Conservation (phyloP, 1,139 yeast genomes). For the Saccharomyces pastorianus region DNA sequence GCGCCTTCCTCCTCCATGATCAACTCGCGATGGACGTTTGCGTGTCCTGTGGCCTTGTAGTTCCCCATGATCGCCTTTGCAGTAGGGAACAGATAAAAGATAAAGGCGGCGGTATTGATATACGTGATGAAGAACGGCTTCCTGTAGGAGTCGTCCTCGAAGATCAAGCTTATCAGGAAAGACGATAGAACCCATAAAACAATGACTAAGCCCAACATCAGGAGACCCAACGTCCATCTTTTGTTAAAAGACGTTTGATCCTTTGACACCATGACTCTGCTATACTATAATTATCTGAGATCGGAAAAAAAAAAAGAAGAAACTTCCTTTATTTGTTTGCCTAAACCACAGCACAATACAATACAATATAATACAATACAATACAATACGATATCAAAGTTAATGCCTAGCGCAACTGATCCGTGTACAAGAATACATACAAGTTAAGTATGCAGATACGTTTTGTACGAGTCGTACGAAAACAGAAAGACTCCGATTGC, state of each 20-base stretch:
- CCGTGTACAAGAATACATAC: background rate
- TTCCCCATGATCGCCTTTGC: slow-evolving; percentile 29
- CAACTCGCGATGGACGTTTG: slow-evolving; percentile 22
- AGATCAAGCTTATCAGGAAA: slow-evolving; percentile 61
- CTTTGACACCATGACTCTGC: slow-evolving; percentile 7
- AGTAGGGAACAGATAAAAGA: slow-evolving; percentile 64
- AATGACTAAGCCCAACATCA: slow-evolving; percentile 63
- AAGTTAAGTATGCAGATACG: background rate
- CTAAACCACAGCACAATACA: background rate
- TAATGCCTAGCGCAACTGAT: background rate
- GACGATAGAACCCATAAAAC: slow-evolving; percentile 80
- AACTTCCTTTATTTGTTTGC: background rate
- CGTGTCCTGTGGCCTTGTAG: slow-evolving; percentile 23
- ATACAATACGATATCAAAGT: too few relatives aligned
- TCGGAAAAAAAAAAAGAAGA: background rate
- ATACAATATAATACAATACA: background rate
- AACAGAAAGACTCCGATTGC: background rate
- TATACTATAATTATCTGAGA: background rate
- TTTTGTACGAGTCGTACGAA: background rate
- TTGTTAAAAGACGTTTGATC: slow-evolving; percentile 4
- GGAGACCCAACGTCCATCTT: slow-evolving; percentile 64
- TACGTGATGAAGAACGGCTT: slow-evolving; percentile 90
- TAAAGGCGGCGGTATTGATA: slow-evolving; percentile 74
- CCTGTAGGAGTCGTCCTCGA: slow-evolving; percentile 57
- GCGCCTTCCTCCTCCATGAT: slow-evolving; percentile 17